phyloP scores from a whole-genome alignment of 495 filamentous ascomycete genomes.

The Penicillium canariense region DNA sequence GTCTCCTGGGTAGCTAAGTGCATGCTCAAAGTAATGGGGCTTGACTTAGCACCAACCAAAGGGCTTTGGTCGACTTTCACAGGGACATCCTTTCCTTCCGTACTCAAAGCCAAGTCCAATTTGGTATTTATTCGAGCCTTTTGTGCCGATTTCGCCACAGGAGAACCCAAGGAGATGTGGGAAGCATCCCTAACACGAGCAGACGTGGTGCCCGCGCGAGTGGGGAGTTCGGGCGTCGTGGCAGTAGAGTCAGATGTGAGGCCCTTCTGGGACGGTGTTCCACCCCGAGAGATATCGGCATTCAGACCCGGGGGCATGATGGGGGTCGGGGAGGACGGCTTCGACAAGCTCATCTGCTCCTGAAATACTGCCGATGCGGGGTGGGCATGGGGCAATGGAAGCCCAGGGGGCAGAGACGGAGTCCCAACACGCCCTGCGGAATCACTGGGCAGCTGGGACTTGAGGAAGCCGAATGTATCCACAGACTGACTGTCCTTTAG shows the following conservation, averaged over 20 bases:
- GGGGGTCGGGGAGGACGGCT: conserved; percentile 33
- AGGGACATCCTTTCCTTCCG: conserved; percentile 21
- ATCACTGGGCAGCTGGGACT: conserved; percentile 39
- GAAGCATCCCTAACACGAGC: conserved; percentile 35
- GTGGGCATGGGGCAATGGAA: conserved; percentile 56
- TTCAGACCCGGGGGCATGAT: conserved; percentile 34
- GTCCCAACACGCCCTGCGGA: conserved; percentile 47
- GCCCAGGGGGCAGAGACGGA: conserved; percentile 64
- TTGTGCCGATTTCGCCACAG: conserved; percentile 36
- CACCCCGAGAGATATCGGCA: conserved; percentile 24
- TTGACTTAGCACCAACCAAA: conserved; percentile 21
- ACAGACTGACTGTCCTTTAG: conserved; percentile 36
- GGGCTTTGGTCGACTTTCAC: conserved; percentile 20
- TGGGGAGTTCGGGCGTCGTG: conserved; percentile 21
- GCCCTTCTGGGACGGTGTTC: conserved; percentile 28
- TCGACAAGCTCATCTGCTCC: conserved; percentile 31
- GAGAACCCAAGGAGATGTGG: conserved; percentile 44
- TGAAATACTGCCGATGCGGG: conserved; percentile 43
- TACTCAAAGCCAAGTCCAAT: conserved; percentile 19
- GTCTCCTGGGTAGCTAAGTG: conserved; percentile 23
- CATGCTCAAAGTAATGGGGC: conserved; percentile 35
- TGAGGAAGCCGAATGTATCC: conserved; percentile 46
- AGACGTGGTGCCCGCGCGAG: conserved; percentile 6
- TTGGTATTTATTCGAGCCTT: conserved; percentile 32
- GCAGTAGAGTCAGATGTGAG: conserved; percentile 14